These are phyloP conservation scores for Colletotrichum orbiculare DNA, from an alignment of 2,329 filamentous ascomycete species.

Conservation along the genomic window DNA sequence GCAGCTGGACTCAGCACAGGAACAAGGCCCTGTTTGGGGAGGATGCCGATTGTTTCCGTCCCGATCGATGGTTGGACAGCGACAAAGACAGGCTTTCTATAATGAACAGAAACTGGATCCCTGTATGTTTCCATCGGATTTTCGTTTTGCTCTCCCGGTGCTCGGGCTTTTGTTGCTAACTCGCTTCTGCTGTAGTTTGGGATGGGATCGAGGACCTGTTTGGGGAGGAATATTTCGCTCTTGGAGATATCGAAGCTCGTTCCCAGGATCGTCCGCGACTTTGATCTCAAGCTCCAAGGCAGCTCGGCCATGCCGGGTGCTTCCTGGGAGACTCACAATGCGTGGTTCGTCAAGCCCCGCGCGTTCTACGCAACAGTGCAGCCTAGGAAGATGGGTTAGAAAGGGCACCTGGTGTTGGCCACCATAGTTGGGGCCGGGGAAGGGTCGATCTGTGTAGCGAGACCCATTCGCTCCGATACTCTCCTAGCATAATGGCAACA, in stretches of 20 bases:
- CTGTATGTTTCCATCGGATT: constrained; percentile 37
- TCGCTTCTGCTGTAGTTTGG: constrained; percentile 48
- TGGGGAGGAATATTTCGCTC: constrained; percentile 56
- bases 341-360: constrained; percentile 56
- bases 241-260: constrained; percentile 57
- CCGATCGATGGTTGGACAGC: constrained; percentile 53
- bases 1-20: constrained; percentile 49
- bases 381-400: background rate
- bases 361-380: constrained; percentile 48
- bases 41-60: constrained; percentile 49
- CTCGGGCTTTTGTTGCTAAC: background rate
- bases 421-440: too few relatives aligned
- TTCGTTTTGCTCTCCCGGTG: too few relatives aligned
- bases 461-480: too few relatives aligned
- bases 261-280: constrained; percentile 48
- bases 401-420: too few relatives aligned
- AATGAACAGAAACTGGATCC: constrained; percentile 45
- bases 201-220: constrained; percentile 53
- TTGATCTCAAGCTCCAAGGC: constrained; percentile 45
- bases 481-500: too few relatives aligned
- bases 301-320: constrained; percentile 3
- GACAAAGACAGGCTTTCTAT: constrained; percentile 40
- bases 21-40: constrained; percentile 46
- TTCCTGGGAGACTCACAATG: constrained; percentile 49
- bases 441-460: too few relatives aligned